Base-by-base conservation (phyloP, 2,329 filamentous ascomycete genomes). In the Alternaria triticina region DNA sequence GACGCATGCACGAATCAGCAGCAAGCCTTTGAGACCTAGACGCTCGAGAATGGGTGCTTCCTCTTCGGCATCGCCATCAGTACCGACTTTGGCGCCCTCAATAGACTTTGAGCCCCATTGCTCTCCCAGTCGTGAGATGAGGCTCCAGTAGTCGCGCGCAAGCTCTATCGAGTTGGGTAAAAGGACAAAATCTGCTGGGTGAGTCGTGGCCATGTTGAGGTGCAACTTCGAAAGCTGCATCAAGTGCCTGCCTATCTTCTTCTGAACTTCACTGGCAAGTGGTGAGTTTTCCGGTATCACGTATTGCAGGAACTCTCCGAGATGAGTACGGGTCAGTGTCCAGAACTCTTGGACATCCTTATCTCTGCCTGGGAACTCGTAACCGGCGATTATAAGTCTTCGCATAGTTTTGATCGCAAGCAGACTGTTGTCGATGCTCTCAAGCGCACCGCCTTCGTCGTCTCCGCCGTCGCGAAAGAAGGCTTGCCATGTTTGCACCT, bases 181-280 rank as follows among this genome's bases (percentile, higher is more conserved):
- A 12, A 93, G 84, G 1, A 90, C 89, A 79, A 97, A 98, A 58
- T 93, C 92, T 4, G 91, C 90, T 1, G 94, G 89, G 77, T 97
- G 94, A 6, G 85, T 82, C 54, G 88, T 88, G 1, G 93, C 89
- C 90, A 98, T 95, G 59, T 93, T 90, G 43, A 96, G 86, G 77
- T 98, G 96, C 4, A 99, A 83, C 80, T 98, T 99, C 4, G 94
- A 90, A 54, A 98, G 90, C 75, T 98, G 94, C 45, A 97, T 82
- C 3, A 97, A 84, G 75, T 97, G 94, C 76, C 94, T 96, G 68
- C 92, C 91, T n/a, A 97, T 83, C 23, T 91, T 76, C 36, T 86
- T 86, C 62, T 87, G 86, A 23, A 89, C 86, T 5, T 81, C 77
- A 7, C 71, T 9, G 25, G 60, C 73, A 40, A 90, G 80, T 3